Base-by-base conservation (phyloP, 352 stramenopile species). In the Globisporangium lucens region DNA sequence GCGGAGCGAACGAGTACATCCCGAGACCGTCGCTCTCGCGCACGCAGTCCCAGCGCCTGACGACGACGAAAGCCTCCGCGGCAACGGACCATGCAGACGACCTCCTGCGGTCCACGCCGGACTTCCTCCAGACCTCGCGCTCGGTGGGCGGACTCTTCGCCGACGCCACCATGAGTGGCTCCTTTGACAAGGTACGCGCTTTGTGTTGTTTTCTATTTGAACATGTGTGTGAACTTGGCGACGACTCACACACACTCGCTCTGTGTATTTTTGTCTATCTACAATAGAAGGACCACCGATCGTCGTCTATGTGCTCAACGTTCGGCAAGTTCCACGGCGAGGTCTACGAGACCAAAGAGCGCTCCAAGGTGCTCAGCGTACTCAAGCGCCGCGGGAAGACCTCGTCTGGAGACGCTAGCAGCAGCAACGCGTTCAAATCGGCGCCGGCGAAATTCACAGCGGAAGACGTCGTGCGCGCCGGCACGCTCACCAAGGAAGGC, bases 281-380 rank as follows among this genome's bases (percentile, higher is more conserved):
- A 17, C 4, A 8, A 10, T 56, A 66, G 43, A 53, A 51, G 33
- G 65, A 75, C 24, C 49, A 66, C 17, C 68, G 73, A 33, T 66
- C 74, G 13, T 62, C 71, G 24, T 71, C 70, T 58, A 70, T 90
- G 10, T 80, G 65, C 71, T 87, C 70, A 27, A 76, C 80, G 8
- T 89, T 89, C 61, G 83, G 83, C 64, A 91, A 88, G 66, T 89
- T 92, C 69, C 84, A 85, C 60, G 85, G 78, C 66, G 81, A 90
- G 62, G 73, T 90, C 38, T 93, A 89, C 66, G 84, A 93, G 74
- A 91, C 84, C 7, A 91, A 86, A 63, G 81, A 91, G 66, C 78
- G 83, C 12, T 93, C 84, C 43, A 87, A 86, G 59, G 79, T 94
- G 60, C 63, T 91, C 35, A 93, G 85, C 61, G 85, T 85, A 63